Percentiles rank a stretch among this genome's conserved stretches.
phyloP scores from a whole-genome alignment of 176 grass and related monocot genomes.

The Lolium perenne region DNA sequence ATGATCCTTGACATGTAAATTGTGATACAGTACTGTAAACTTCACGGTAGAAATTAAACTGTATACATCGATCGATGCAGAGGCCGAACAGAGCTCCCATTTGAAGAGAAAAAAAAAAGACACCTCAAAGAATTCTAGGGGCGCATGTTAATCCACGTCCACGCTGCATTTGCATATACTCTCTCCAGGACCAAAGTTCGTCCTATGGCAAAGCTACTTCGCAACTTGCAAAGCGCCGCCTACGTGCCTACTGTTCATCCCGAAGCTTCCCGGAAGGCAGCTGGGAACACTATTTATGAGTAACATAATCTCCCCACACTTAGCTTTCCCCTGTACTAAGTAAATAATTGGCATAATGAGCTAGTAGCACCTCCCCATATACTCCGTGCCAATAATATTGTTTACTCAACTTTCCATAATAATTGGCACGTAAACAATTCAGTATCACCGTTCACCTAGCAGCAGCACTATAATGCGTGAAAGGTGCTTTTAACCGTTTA shows the following conservation, averaged over 20 bases:
- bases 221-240: conserved; percentile 8
- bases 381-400: background rate
- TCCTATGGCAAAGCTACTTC: background rate
- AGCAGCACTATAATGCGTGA: background rate
- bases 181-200: conserved; percentile 14
- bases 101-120: background rate
- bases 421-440: background rate
- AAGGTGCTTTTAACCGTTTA: background rate
- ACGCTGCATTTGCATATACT: background rate
- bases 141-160: background rate
- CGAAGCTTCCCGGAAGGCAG: conserved; percentile 50
- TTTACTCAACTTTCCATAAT: background rate
- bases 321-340: background rate
- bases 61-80: no score
- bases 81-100: no score
- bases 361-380: background rate
- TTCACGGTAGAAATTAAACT: no score
- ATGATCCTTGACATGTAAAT: no score
- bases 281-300: background rate
- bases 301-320: background rate
- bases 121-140: background rate
- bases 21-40: no score
- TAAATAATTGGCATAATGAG: conserved; percentile 25
- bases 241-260: background rate
- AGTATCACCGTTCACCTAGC: background rate